Base-by-base conservation (phyloP, 2,329 filamentous ascomycete genomes). In the Arthrobotrys conoides region DNA sequence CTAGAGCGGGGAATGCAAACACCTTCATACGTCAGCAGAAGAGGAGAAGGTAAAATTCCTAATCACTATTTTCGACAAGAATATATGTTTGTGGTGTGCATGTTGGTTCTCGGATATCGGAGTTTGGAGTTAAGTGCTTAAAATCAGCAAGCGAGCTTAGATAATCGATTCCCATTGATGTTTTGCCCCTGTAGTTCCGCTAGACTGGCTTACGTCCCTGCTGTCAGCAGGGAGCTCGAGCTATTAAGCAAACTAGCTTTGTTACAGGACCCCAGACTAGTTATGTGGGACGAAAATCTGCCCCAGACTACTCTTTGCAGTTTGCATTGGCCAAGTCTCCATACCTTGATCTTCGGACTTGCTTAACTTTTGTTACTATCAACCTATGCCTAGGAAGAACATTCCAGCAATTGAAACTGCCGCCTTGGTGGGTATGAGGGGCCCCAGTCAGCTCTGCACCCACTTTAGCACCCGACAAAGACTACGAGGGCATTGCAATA, bases 131-230 rank as follows among this genome's bases (percentile, higher is more conserved):
- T 61, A 61, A 61, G 14, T 3, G 0, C 18, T 30, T 30, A 30
- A 38, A 38, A 6, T 9, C n/a, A n/a, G n/a, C 5, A 59, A 41
- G 33, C 18, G 33, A 27, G 57, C 57, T 61, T 61, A 44, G 57
- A 8, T 61, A 41, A 61, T 61, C 57, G 57, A 44, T n/a, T 3
- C n/a, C 18, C 27, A n/a, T n/a, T n/a, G n/a, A n/a, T n/a, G n/a
- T n/a, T n/a, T n/a, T n/a, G n/a, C n/a, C 51, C 27, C 27, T 30
- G 27, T 3, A 10, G 24, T 44, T 16, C n/a, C 38, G 38, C 51
- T 20, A 36, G 22, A 38, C 2, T 61, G 57, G 57, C 57, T 61
- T 61, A 61, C 6, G 44, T n/a, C 57, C 57, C 36, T 61, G 57
- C 9, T n/a, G 57, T 61, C 57, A 61, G 57, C 57, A 61, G 12